phyloP scores from a whole-genome alignment of 2,329 filamentous ascomycete genomes.

The Botrytis squamosa region DNA sequence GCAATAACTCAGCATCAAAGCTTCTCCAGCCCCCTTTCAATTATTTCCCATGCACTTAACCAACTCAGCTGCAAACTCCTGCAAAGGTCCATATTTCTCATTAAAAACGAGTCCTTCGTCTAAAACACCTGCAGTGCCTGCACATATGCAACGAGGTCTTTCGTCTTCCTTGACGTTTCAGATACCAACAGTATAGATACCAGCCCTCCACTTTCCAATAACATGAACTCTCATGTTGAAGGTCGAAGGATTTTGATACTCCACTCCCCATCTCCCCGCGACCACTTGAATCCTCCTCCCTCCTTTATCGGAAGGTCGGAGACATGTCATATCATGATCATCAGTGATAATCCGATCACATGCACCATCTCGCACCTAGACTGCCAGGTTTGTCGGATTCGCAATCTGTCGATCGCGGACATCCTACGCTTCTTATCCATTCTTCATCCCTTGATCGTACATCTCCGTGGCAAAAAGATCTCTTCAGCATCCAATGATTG shows the following conservation, averaged over 20 bases:
- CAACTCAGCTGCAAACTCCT: constrained; percentile 9
- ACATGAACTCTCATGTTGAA: background rate
- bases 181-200: constrained; percentile 1
- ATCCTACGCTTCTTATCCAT: background rate
- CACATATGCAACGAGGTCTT: background rate
- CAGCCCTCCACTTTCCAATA: constrained; percentile 1
- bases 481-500: background rate
- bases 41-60: background rate
- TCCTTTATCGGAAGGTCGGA: background rate
- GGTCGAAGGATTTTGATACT: background rate
- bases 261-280: constrained; percentile 5
- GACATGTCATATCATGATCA: background rate
- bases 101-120: background rate
- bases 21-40: background rate
- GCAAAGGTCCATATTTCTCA: background rate
- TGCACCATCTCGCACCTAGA: background rate
- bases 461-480: background rate
- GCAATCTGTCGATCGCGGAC: constrained; percentile 3
- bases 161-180: background rate
- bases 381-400: background rate
- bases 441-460: background rate
- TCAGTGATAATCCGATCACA: background rate
- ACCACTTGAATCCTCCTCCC: background rate
- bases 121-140: background rate
- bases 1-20: background rate